Evolutionary conservation across 2,329 filamentous ascomycete species (phyloP).

Genomic region (Neonectria magnoliae): DNA sequence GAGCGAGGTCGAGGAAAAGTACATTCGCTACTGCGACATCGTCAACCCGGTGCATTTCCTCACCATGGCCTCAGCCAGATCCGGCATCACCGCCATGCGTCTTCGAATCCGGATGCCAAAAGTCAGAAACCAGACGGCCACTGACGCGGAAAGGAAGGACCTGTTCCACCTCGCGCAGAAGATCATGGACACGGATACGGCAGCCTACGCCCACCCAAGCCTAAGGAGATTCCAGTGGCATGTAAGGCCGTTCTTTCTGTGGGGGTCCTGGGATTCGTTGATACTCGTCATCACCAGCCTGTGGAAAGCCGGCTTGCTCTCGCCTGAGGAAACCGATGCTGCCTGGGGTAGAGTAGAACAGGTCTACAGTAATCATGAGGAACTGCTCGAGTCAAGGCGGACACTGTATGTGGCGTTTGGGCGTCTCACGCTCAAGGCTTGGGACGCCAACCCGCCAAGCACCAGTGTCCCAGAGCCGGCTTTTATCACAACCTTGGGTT

Average conservation of each 20-base stretch:
- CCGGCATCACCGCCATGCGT: conserved; percentile 41
- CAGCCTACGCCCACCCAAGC: conserved; percentile 38
- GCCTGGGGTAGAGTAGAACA: conserved; percentile 42
- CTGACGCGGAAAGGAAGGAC: conserved; percentile 34
- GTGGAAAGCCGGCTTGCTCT: conserved; percentile 36
- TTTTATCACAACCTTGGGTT: conserved; percentile 36
- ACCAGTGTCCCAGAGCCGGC: conserved; percentile 25
- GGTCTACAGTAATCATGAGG: conserved; percentile 43
- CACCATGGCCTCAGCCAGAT: conserved; percentile 40
- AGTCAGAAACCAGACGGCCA: conserved; percentile 40
- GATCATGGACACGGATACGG: conserved; percentile 49
- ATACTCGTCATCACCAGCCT: conserved; percentile 45
- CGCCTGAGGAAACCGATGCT: conserved; percentile 21
- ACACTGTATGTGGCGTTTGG: conserved; percentile 44
- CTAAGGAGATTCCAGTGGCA: conserved; percentile 46
- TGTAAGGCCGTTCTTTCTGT: conserved; percentile 46
- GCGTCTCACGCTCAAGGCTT: conserved; percentile 46
- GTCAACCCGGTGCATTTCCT: conserved; percentile 51
- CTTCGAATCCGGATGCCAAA: conserved; percentile 34
- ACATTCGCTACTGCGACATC: conserved; percentile 56
- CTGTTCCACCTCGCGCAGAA: conserved; percentile 48
- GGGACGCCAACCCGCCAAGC: conserved; percentile 37
- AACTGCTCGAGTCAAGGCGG: conserved; percentile 41
- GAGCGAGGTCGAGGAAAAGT: conserved; percentile 51
- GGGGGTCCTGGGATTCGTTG: conserved; percentile 45